Evolutionary conservation across 805 yeast species (phyloP), one percentile per base, ranked within the genome.

Genomic region (Candida arabinofermentans): DNA sequence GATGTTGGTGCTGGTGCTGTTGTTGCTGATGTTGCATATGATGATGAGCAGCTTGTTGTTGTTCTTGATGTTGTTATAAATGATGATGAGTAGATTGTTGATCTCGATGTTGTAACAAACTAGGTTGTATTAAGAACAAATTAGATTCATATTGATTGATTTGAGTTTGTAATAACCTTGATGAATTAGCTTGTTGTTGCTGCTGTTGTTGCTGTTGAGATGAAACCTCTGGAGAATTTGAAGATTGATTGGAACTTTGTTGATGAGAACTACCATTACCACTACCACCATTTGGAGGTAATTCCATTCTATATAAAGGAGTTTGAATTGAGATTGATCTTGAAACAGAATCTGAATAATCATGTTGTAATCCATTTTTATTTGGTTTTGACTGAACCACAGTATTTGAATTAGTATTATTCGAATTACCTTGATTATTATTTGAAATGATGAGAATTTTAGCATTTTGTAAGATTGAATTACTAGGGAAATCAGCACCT

Each of bases 301-400:
- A 19, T 18, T 54, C 54, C 36, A 54, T 24, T 18, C 58, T 39
- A 36, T 52, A 54, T 22, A 53, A 37, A 4, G 58, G 58, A 8
- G 58, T 54, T 19, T 50, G 51, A 2, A 47, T 44, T 23, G 58
- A 55, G 1, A 53, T 44, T 9, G 49, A 43, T 27, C 57, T 42
- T 5, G 57, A 40, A 13, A 48, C 23, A 23, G 53, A 37, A 39
- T 52, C 58, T 1, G 53, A 44, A 32, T 54, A 54, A 30, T 50
- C 55, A 34, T 49, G 51, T 5, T 38, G 24, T 1, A 36, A 19
- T 12, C 46, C n/a, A n/a, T n/a, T n/a, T n/a, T n/a, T n/a, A n/a
- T n/a, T n/a, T n/a, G n/a, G n/a, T n/a, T n/a, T n/a, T n/a, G n/a
- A n/a, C n/a, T n/a, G n/a, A n/a, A n/a, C n/a, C n/a, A n/a, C 21